Conservation (phyloP, 1,139 yeast genomes). For the Taphrina confusa region DNA sequence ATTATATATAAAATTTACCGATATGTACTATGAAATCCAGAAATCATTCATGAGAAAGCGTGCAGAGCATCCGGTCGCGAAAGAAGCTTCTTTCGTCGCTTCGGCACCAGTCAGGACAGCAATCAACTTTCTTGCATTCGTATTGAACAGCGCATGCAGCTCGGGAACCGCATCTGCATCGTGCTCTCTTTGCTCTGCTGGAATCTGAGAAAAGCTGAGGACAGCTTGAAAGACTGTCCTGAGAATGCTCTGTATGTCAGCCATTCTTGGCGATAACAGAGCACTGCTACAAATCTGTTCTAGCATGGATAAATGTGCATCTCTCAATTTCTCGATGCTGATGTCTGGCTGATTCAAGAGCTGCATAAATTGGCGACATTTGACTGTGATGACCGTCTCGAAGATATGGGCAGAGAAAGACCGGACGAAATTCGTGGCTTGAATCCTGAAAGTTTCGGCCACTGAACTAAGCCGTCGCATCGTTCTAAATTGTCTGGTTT, state of each 20-base stretch:
- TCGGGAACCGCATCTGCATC: background rate
- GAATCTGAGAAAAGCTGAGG: background rate
- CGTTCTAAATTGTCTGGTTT: constrained; percentile 2
- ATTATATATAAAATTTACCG: too few relatives aligned
- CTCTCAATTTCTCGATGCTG: constrained; percentile 1
- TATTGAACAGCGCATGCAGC: background rate
- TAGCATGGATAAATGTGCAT: constrained; percentile 19
- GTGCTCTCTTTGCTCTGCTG: background rate
- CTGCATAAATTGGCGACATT: background rate
- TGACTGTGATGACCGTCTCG: constrained; percentile 12
- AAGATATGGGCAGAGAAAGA: constrained; percentile 14
- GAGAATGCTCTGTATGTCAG: background rate
- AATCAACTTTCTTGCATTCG: constrained; percentile 2
- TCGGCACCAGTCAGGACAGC: constrained; percentile 10
- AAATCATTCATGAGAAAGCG: constrained; percentile 8
- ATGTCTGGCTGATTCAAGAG: background rate
- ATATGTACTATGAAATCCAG: constrained; percentile 8
- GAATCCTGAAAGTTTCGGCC: constrained; percentile 14
- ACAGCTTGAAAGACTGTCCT: constrained; percentile 1
- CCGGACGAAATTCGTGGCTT: constrained; percentile 14
- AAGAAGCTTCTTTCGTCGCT: constrained; percentile 1
- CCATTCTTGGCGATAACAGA: constrained; percentile 3
- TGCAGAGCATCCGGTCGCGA: constrained; percentile 10
- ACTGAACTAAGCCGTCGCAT: background rate
- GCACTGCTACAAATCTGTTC: constrained; percentile 9